Percentiles rank a stretch among this genome's conserved stretches.
These are phyloP conservation scores for Myrica gale DNA, from an alignment of 306 rosid species.

Conservation along the genomic window DNA sequence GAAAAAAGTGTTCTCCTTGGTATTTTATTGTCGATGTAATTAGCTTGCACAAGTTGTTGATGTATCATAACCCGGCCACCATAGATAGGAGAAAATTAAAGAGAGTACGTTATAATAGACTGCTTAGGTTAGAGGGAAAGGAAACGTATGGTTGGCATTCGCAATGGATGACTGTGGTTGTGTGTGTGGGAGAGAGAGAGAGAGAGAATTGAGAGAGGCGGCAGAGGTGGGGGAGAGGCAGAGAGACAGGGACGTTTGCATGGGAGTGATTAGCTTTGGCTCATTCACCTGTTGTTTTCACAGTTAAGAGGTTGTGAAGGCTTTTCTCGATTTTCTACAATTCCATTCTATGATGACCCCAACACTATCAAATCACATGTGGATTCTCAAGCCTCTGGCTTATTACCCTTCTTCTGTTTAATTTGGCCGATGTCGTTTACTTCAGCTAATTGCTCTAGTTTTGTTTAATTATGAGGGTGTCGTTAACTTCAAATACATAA, in stretches of 20 bases:
- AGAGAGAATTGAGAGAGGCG: slow-evolving; percentile 32
- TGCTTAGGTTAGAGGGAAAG: neutral
- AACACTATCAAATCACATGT: slow-evolving; percentile 35
- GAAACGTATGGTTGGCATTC: slow-evolving; percentile 58
- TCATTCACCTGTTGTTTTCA: slow-evolving; percentile 83
- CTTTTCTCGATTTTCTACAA: slow-evolving; percentile 68
- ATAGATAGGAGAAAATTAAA: neutral
- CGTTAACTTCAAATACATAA: too few species aligned
- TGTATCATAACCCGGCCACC: slow-evolving; percentile 8
- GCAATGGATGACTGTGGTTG: slow-evolving; percentile 32
- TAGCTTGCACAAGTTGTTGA: slow-evolving; percentile 29
- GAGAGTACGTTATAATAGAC: neutral
- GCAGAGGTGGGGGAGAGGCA: slow-evolving; percentile 61
- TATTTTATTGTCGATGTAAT: neutral
- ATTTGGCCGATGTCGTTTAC: too few species aligned
- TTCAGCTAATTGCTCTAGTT: too few species aligned
- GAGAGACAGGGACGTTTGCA: slow-evolving; percentile 93
- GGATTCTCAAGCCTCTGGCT: slow-evolving; percentile 22
- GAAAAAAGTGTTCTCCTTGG: slow-evolving; percentile 9
- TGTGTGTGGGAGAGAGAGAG: slow-evolving; percentile 5
- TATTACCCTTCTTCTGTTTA: neutral
- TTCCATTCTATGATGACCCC: slow-evolving; percentile 46
- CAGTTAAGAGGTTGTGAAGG: slow-evolving; percentile 44
- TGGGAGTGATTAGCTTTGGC: slow-evolving; percentile 80
- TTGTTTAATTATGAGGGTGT: too few species aligned